Percentiles rank a stretch among this genome's conserved stretches.
Conservation (phyloP, 306 rosid species). For the Arachis stenosperma region DNA sequence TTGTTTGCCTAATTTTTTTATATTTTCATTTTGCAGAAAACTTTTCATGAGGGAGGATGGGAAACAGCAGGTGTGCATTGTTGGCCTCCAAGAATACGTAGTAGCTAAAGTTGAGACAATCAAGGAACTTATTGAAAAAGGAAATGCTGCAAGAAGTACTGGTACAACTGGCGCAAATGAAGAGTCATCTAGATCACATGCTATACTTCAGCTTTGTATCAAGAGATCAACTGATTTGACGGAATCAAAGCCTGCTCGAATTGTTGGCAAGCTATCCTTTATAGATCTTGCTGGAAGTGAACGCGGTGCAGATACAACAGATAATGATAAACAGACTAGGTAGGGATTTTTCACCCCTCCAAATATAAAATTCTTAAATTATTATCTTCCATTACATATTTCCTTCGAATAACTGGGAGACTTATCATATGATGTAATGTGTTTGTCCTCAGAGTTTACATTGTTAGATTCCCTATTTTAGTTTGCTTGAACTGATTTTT, state of each 20-base stretch:
- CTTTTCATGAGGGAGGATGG: slow-evolving; percentile 94
- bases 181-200: slow-evolving; percentile 91
- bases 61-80: slow-evolving; percentile 86
- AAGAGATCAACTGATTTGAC: slow-evolving; percentile 69
- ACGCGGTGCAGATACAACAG: slow-evolving; percentile 86
- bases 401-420: slow-evolving; percentile 26
- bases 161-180: slow-evolving; percentile 90
- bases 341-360: slow-evolving; percentile 17
- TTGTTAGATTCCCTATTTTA: slow-evolving; percentile 16
- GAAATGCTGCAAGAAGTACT: slow-evolving; percentile 76
- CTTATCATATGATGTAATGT: not conserved
- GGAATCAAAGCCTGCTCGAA: slow-evolving; percentile 70
- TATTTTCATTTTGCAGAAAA: slow-evolving; percentile 57
- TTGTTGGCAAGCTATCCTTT: slow-evolving; percentile 79
- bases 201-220: slow-evolving; percentile 83
- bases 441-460: not conserved
- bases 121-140: slow-evolving; percentile 70
- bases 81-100: slow-evolving; percentile 81
- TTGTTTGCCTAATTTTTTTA: slow-evolving; percentile 39
- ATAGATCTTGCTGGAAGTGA: slow-evolving; percentile 94
- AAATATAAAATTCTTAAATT: slow-evolving; percentile 2
- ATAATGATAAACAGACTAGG: slow-evolving; percentile 85
- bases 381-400: slow-evolving; percentile 26
- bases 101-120: slow-evolving; percentile 73
- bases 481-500: slow-evolving; percentile 11